Evolutionary conservation across 495 filamentous ascomycete genomes (phyloP).

Genomic region (Penicillium flavigenum): DNA sequence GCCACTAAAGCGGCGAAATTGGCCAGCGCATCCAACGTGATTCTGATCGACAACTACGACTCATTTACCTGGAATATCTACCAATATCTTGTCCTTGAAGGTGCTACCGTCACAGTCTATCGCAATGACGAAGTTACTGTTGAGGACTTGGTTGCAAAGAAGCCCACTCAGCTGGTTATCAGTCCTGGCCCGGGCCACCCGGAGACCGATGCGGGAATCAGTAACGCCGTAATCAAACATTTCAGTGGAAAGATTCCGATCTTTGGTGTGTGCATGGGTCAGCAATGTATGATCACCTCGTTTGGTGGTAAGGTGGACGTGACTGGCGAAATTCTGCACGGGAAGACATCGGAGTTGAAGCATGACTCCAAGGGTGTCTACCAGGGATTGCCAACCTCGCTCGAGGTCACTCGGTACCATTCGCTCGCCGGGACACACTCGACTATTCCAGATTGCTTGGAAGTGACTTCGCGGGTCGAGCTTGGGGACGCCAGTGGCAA

Average conservation of each 20-base stretch:
- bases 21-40: constrained; percentile 78
- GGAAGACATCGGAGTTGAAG: constrained; percentile 86
- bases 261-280: constrained; percentile 98
- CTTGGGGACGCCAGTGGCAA: constrained; percentile 57
- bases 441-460: constrained; percentile 81
- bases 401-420: constrained; percentile 93
- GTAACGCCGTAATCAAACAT: constrained; percentile 82
- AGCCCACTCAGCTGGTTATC: constrained; percentile 90
- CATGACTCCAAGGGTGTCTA: constrained; percentile 92
- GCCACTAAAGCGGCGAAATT: constrained; percentile 66
- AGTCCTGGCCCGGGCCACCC: constrained; percentile 96
- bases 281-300: constrained; percentile 93
- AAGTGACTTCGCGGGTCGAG: constrained; percentile 88
- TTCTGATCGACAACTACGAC: constrained; percentile 98
- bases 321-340: constrained; percentile 94
- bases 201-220: constrained; percentile 83
- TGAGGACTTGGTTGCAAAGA: constrained; percentile 74
- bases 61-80: constrained; percentile 99
- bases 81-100: constrained; percentile 93
- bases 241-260: constrained; percentile 96
- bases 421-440: constrained; percentile 91
- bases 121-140: constrained; percentile 90
- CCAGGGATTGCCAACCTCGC: constrained; percentile 66
- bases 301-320: constrained; percentile 90
- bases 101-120: constrained; percentile 81